Evolutionary conservation across 2,329 filamentous ascomycete species (phyloP), one percentile per base, ranked within the genome.

Genomic region (Zasmidium cellare): DNA sequence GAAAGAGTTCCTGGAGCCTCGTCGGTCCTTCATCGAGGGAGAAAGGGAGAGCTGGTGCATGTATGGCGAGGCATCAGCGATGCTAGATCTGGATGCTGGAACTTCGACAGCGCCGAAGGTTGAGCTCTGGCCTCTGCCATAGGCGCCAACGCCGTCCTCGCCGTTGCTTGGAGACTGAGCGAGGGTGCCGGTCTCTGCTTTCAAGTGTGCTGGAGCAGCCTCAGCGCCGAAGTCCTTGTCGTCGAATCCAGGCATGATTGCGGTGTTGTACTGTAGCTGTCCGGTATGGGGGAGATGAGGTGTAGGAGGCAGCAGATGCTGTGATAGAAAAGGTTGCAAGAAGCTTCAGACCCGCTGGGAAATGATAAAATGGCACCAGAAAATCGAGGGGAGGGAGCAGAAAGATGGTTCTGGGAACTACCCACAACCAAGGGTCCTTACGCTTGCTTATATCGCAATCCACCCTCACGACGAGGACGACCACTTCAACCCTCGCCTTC

Each of bases 1-100:
- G 70, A 91, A 91, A 18, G 87, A 91, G 82, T 91, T 91, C 62
- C 88, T 84, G 19, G 88, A 91, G 48, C 83, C 81, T 64, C 88
- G 78, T 61, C 88, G 80, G 64, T 88, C 85, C 73, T 80, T 85
- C 79, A 84, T 84, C 7, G 87, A 90, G 16, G 87, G 87, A 14
- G 82, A 79, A 47, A 87, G 76, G 68, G 85, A 89, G 68, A 91
- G 79, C 68, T 84, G 86, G 80, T 91, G 88, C 87, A 91, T 90
- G 75, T 87, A 87, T 65, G 82, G 80, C 46, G 82, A 76, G 23
- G 84, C 84, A 75, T 91, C 86, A 28, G 87, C 86, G 62, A 89
- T 84, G 54, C 86, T 83, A 54, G 85, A 88, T 65, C 86, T 78
- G 55, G 86, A 83, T 22, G 88, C 87, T 44, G 88, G 87, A 48